Conservation (phyloP, 495 filamentous ascomycete species). For the Alectoria sarmentosa region DNA sequence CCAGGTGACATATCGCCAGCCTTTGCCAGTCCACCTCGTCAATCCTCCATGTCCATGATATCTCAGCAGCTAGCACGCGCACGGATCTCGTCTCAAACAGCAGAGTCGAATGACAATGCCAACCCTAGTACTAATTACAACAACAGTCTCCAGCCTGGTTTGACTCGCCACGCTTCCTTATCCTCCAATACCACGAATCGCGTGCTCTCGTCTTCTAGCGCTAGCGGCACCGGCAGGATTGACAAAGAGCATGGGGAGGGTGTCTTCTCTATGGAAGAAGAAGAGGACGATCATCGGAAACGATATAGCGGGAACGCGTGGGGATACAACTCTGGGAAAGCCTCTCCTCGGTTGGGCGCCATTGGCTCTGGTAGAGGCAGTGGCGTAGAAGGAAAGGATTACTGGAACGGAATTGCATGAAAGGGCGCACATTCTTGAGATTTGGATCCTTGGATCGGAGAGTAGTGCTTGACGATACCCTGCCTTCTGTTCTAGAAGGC, state of each 20-base stretch:
- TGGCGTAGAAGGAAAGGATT: conserved; percentile 9
- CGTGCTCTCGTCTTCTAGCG: conserved; percentile 41
- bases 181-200: conserved; percentile 37
- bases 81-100: conserved; percentile 33
- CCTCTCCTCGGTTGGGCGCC: conserved; percentile 12
- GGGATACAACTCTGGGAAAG: conserved; percentile 16
- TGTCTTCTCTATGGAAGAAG: conserved; percentile 79
- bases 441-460: not conserved
- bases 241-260: conserved; percentile 65
- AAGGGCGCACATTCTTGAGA: not conserved
- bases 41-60: conserved; percentile 59
- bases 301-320: conserved; percentile 16
- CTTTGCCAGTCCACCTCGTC: conserved; percentile 58
- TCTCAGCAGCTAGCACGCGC: conserved; percentile 62
- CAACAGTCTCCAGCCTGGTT: conserved; percentile 40
- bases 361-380: conserved; percentile 13
- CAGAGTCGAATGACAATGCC: conserved; percentile 13
- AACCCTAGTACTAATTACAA: conserved; percentile 24
- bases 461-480: not conserved
- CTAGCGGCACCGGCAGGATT: conserved; percentile 53
- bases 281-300: conserved; percentile 45
- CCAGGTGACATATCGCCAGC: conserved; percentile 55
- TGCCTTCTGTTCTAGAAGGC: not conserved
- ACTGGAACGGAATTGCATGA: conserved; percentile 13
- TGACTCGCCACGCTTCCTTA: conserved; percentile 33